Conservation (phyloP, 306 rosid species). For the Ochetophila trinervis region DNA sequence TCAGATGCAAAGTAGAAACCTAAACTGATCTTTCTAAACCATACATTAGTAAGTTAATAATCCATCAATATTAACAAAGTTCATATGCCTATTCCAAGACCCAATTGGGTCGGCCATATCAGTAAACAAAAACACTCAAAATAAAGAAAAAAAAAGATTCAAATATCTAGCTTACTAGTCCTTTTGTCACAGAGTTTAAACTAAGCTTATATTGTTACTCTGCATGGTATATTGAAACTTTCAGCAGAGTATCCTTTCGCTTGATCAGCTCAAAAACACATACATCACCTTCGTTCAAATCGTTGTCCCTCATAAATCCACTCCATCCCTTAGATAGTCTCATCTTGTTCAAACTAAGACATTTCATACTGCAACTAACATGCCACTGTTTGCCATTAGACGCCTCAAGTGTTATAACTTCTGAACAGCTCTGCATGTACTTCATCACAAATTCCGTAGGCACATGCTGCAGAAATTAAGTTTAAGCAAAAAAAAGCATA, state of each 20-base stretch:
- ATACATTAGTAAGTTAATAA: no score
- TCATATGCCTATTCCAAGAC: no score
- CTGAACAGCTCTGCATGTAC: conserved; percentile 9
- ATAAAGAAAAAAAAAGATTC: no score
- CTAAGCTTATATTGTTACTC: background rate
- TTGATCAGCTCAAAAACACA: conserved; percentile 28
- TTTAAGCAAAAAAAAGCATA: background rate
- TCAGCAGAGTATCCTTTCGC: conserved; percentile 8
- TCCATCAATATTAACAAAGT: no score
- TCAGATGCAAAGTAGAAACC: no score
- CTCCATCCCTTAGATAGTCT: conserved; percentile 17
- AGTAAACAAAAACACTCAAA: no score
- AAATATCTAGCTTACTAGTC: no score
- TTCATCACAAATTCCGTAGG: conserved; percentile 16
- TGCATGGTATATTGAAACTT: conserved; percentile 13
- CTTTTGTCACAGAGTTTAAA: no score
- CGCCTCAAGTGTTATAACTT: conserved; percentile 18
- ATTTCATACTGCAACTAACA: background rate
- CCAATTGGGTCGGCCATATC: no score
- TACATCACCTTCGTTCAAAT: conserved; percentile 27
- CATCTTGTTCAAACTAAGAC: background rate
- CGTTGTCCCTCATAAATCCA: conserved; percentile 6
- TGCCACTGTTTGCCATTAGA: conserved; percentile 17
- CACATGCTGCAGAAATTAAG: conserved; percentile 28
- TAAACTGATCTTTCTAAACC: no score